Evolutionary conservation across 768 basidiomycete genomes (phyloP), one percentile per base, ranked within the genome.

Genomic region (Dioszegia hungarica): DNA sequence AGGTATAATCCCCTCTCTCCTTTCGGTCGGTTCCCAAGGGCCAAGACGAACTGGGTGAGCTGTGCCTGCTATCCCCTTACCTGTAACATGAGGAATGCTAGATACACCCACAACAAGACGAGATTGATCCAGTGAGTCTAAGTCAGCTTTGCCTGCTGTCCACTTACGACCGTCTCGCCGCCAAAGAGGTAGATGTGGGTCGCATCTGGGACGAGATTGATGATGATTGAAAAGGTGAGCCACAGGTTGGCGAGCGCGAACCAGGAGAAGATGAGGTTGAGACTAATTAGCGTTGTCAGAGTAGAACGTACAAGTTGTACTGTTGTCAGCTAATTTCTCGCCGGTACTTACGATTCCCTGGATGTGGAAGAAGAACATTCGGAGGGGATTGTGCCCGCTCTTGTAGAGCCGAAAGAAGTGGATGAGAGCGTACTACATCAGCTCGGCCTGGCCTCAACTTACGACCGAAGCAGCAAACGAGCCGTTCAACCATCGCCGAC

Each of bases 311-410:
- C 40, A 68, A 31, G 54, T 70, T 68, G 61, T 73, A 73, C 61
- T 66, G 33, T 1, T n/a, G 41, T 41, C 34, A 48, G 59, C 47
- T n/a, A n/a, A n/a, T 33, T 27, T n/a, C 2, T 27, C 50, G 12
- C 24, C 5, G 3, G 19, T 10, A 80, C 86, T 60, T 73, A 90
- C 90, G 52, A 97, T 57, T 38, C 85, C 92, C 77, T 98, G 94
- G 44, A 99, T 69, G 71, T 97, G 93, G 75, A 99, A 85, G 81
- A 97, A 91, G 80, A 98, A 87, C 88, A 98, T 90, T 70, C 94
- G 85, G 61, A 94, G 82, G 51, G 89, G 82, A 25, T 88, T 88
- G 68, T 97, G 93, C 12, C 85, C 83, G 27, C 89, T 90, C 64
- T 81, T 82, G 78, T 95, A 98, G 49, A 94, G 81, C 61, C 83